A percentile compares a stretch with the other conserved stretches of the same genome.
These are phyloP conservation scores for Thermothelomyces thermophilus DNA, from an alignment of 2,329 filamentous ascomycete genomes.

Conservation along the genomic window DNA sequence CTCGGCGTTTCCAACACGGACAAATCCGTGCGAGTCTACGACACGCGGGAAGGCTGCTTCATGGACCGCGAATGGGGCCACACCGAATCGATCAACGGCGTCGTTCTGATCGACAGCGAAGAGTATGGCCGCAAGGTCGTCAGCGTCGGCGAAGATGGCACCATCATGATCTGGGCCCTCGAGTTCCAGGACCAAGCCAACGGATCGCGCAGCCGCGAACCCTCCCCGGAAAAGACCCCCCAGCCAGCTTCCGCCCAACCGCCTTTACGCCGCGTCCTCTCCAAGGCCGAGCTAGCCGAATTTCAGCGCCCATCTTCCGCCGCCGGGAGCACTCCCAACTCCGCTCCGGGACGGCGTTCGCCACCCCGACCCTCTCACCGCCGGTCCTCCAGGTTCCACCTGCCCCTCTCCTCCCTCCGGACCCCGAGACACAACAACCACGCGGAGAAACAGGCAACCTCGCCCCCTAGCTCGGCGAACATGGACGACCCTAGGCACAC, in stretches of 20 bases:
- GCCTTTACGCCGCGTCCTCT: slow-evolving; percentile 78
- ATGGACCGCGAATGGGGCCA: slow-evolving; percentile 91
- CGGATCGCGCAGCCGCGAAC: slow-evolving; percentile 41
- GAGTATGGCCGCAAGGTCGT: slow-evolving; percentile 55
- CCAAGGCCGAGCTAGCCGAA: slow-evolving; percentile 77
- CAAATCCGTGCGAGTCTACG: slow-evolving; percentile 89
- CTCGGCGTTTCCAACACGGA: slow-evolving; percentile 90
- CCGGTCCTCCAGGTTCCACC: slow-evolving; percentile 47
- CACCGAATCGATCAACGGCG: slow-evolving; percentile 85
- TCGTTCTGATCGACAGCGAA: slow-evolving; percentile 60
- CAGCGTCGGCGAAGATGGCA: slow-evolving; percentile 72
- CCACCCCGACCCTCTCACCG: slow-evolving; percentile 46
- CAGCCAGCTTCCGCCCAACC: slow-evolving; percentile 51
- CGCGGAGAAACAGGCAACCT: slow-evolving; percentile 19
- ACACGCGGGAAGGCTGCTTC: slow-evolving; percentile 67
- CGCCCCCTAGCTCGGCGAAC: not conserved
- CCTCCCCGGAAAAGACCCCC: slow-evolving; percentile 47
- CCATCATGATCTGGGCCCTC: slow-evolving; percentile 71
- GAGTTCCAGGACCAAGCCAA: slow-evolving; percentile 42
- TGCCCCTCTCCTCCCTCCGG: slow-evolving; percentile 32
- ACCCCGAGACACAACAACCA: slow-evolving; percentile 38
- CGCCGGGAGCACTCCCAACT: slow-evolving; percentile 27
- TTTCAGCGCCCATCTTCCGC: slow-evolving; percentile 50
- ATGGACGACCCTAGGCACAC: slow-evolving; percentile 36
- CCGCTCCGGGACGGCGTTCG: slow-evolving; percentile 41